Percentiles rank a stretch among this genome's conserved stretches.
These are phyloP conservation scores for Cinnamomum micranthum DNA, from an alignment of 164 flowering plant genomes.

Conservation along the genomic window DNA sequence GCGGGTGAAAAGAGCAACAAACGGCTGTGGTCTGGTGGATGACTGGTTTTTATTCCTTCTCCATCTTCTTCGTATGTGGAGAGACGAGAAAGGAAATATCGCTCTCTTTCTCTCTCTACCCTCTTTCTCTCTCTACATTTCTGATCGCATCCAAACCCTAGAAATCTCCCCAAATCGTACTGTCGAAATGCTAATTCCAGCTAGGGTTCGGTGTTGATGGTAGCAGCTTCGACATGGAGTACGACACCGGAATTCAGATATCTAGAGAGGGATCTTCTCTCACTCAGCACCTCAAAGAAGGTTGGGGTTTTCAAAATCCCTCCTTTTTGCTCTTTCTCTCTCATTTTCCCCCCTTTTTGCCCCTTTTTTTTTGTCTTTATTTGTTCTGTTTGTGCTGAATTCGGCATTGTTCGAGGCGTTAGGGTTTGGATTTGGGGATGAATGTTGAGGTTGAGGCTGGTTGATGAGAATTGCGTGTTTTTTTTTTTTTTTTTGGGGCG, in stretches of 20 bases:
- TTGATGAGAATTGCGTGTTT: not conserved
- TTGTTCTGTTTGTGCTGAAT: not conserved
- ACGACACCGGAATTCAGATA: slow-evolving; percentile 51
- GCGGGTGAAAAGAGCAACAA: not conserved
- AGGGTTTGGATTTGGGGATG: slow-evolving; percentile 2
- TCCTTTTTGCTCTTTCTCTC: not conserved
- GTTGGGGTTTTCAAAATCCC: slow-evolving; percentile 14
- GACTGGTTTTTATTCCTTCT: slow-evolving; percentile 32
- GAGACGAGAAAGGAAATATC: slow-evolving; percentile 29
- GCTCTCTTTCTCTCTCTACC: slow-evolving; percentile 2
- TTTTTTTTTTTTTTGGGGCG: not conserved
- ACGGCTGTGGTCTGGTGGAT: slow-evolving; percentile 14
- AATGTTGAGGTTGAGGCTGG: not conserved
- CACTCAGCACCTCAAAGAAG: slow-evolving; percentile 44
- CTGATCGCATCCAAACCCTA: not conserved
- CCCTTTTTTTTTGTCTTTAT: no score
- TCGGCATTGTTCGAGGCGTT: slow-evolving; percentile 6
- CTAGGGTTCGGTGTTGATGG: slow-evolving; percentile 22
- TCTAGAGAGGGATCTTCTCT: slow-evolving; percentile 46
- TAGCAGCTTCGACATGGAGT: slow-evolving; percentile 29
- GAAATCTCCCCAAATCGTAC: not conserved
- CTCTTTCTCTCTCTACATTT: not conserved
- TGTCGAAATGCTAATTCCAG: slow-evolving; percentile 21
- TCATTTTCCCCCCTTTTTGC: not conserved
- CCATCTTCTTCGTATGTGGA: slow-evolving; percentile 34